Evolutionary conservation across 768 basidiomycete species (phyloP), one percentile per base, ranked within the genome.

Genomic region (Tulasnella sp.): DNA sequence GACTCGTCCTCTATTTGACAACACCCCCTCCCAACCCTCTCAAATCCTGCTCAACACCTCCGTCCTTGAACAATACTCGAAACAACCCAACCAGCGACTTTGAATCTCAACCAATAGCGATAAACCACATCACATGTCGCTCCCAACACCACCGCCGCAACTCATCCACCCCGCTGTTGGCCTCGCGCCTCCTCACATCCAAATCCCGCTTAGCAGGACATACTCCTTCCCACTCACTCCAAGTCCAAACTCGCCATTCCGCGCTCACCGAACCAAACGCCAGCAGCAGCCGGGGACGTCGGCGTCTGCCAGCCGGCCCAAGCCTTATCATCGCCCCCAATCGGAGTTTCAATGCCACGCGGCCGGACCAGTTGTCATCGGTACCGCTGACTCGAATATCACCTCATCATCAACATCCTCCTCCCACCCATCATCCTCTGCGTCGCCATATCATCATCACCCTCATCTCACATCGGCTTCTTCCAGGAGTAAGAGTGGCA

Each of bases 281-380:
- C 43, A 29, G 4, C 21, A 45, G 29, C 22, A 34, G 38, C 8
- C 41, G 27, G 24, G 7, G 22, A 54, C 25, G 38, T 25, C 10
- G 27, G 42, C 24, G 38, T 41, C 52, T 24, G 12, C 54, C 38
- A n/a, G n/a, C n/a, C 49, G 57, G 12, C 57, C 30, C 19, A 59
- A 59, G 57, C 57, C 57, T 49, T 59, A 59, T 59, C 57, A 59
- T 48, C 57, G 57, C 46, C 31, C 57, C 48, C 31, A 30, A 17
- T 42, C 57, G 45, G 57, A 59, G 30, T 48, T 50, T 38, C 27
- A 59, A 49, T 38, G 34, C 34, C 34, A 38, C 34, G 34, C 34
- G 34, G 34, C 34, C 5, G 34, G 34, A 38, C 34, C 34, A 7
- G 34, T 38, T 15, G 34, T 38, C 34, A 15, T 38, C 34, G 34